Evolutionary conservation across 2,329 filamentous ascomycete genomes (phyloP).

Genomic region (Aspergillus sp.): DNA sequence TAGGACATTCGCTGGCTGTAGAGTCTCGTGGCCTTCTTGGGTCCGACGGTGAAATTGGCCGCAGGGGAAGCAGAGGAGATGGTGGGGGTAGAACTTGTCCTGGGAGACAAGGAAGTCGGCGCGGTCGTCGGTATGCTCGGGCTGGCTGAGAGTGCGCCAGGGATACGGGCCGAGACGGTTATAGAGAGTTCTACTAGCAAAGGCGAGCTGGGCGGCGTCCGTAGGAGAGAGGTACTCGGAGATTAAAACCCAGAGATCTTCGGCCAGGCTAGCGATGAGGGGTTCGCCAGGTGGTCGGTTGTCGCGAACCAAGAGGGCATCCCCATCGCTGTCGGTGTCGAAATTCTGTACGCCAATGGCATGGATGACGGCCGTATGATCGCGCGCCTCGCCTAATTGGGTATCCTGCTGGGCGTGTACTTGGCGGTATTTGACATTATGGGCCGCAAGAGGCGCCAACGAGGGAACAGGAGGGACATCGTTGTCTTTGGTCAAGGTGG

Average conservation of each 20-base stretch:
- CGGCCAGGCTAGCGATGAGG: conserved; percentile 47
- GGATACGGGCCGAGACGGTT: conserved; percentile 42
- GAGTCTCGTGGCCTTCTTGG: conserved; percentile 52
- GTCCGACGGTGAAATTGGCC: conserved; percentile 56
- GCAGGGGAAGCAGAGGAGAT: conserved; percentile 62
- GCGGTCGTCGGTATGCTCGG: conserved; percentile 48
- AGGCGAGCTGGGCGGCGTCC: conserved; percentile 52
- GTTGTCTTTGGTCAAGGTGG: conserved; percentile 17
- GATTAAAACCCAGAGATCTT: conserved; percentile 49
- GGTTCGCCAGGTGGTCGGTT: conserved; percentile 38
- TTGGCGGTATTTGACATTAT: conserved; percentile 34
- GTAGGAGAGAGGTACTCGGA: conserved; percentile 42
- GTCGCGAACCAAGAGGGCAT: conserved; percentile 16
- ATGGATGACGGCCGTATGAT: conserved; percentile 40
- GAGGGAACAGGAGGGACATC: conserved; percentile 30
- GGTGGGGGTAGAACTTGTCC: conserved; percentile 53
- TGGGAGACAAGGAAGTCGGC: conserved; percentile 53
- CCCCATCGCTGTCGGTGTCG: conserved; percentile 22
- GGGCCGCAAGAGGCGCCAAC: conserved; percentile 34
- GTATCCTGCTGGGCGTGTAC: conserved; percentile 30
- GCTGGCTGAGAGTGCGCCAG: conserved; percentile 40
- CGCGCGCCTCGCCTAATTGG: conserved; percentile 37
- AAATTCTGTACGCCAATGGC: conserved; percentile 34
- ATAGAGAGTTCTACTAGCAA: conserved; percentile 50
- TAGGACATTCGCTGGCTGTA: conserved; percentile 54